Evolutionary conservation across 78 protist genomes (phyloP), one percentile per base, ranked within the genome.

Genomic region (Dictyostelium citrinum): DNA sequence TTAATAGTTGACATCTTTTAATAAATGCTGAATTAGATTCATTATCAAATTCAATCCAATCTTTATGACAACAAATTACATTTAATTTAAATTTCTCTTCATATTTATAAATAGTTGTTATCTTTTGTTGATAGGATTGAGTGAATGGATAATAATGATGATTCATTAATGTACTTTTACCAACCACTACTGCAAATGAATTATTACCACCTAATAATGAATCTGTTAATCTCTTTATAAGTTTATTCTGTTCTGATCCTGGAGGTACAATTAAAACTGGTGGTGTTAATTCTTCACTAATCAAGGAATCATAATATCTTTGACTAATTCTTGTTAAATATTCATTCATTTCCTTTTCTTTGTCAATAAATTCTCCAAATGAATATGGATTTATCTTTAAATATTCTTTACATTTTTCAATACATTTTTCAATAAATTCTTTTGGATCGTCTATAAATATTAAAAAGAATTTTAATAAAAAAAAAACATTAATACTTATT

Each of bases 111-210:
- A 75, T 17, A 0, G 45, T 75, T 31, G 33, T 22, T 9, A 75
- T 75, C 7, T 75, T 75, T 75, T 17, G 31, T n/a, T 35, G 49
- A 27, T 16, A 14, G 0, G 83, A 74, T 24, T 9, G 24, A 35
- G 76, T 51, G 82, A 84, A 84, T 71, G 91, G 91, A 41, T 84
- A 74, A 68, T 74, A 75, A 16, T 84, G 91, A 45, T 84, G 51
- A 7, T 61, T 29, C 91, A 84, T 84, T 9, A 84, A 74, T 27
- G 81, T 84, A 4, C 2, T 22, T 35, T 84, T 84, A 20, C 91
- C 91, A 33, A 35, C 29, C 10, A 84, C 61, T 0, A 84, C 80
- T 11, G 75, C 74, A 39, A 71, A 74, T 24, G 91, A 74, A 35
- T 35, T 43, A 55, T 55, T 55, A 20, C 64, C 64, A 55, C 27